phyloP scores from a whole-genome alignment of 2,329 filamentous ascomycete genomes.

The Fusarium decemcellulare region DNA sequence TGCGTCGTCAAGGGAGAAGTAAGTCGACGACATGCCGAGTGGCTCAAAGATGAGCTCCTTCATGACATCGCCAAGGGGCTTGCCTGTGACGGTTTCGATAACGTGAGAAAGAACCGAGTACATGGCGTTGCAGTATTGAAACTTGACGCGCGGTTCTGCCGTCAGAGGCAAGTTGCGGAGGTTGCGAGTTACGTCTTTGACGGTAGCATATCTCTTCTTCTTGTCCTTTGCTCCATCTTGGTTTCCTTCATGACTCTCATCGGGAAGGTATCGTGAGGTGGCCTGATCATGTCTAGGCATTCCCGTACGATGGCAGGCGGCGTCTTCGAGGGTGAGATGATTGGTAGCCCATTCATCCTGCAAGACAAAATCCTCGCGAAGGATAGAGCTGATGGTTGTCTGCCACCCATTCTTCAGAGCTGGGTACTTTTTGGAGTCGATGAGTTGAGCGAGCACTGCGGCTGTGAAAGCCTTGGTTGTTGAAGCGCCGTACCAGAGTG shows the following conservation, averaged over 20 bases:
- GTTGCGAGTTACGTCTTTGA: conserved; percentile 57
- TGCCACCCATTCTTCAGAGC: conserved; percentile 58
- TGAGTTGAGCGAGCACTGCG: conserved; percentile 63
- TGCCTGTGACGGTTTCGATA: conserved; percentile 58
- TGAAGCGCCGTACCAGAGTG: conserved; percentile 69
- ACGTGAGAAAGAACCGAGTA: conserved; percentile 61
- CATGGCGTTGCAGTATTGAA: conserved; percentile 67
- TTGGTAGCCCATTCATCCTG: conserved; percentile 60
- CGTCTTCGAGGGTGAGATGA: conserved; percentile 68
- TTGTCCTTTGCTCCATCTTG: conserved; percentile 54
- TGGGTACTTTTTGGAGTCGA: conserved; percentile 58
- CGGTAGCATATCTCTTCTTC: conserved; percentile 41
- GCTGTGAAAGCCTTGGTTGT: conserved; percentile 70
- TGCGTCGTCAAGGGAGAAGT: conserved; percentile 49
- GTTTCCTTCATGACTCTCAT: conserved; percentile 55
- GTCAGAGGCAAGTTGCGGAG: conserved; percentile 61
- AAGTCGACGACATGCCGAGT: conserved; percentile 62
- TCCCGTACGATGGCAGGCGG: conserved; percentile 66
- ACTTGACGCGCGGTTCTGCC: conserved; percentile 60
- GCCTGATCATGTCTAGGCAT: conserved; percentile 59
- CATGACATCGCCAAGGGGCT: conserved; percentile 57
- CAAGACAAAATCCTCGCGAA: conserved; percentile 68
- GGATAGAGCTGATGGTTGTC: conserved; percentile 61
- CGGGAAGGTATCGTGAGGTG: conserved; percentile 25
- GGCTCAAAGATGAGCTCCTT: conserved; percentile 59